phyloP scores from a whole-genome alignment of 805 yeast genomes.

The Candida xiaguanensis region DNA sequence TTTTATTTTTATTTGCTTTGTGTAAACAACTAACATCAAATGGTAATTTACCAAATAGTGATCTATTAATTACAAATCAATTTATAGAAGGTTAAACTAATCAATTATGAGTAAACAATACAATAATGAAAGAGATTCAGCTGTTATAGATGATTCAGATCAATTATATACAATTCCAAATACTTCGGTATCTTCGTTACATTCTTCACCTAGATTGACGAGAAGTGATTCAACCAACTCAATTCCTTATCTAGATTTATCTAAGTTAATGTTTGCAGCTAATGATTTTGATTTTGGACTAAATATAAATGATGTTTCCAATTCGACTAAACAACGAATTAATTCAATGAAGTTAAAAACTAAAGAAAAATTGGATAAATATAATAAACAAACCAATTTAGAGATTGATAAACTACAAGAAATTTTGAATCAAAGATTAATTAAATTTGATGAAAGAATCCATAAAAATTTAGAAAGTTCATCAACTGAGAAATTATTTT shows the following conservation, averaged over 20 bases:
- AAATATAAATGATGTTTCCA: conserved; percentile 33
- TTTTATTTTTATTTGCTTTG: background rate
- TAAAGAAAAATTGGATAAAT: conserved; percentile 25
- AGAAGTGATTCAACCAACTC: conserved; percentile 25
- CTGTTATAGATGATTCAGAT: conserved; percentile 1
- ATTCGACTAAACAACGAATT: conserved; percentile 28
- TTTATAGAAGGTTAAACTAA: background rate
- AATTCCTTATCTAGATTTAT: conserved; percentile 32
- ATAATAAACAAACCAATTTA: conserved; percentile 17
- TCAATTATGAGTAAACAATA: background rate
- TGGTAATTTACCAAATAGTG: background rate
- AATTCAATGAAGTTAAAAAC: conserved; percentile 34
- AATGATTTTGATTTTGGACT: conserved; percentile 44
- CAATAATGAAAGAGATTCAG: background rate
- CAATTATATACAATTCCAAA: background rate
- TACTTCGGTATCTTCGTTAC: conserved; percentile 2
- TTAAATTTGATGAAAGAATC: conserved; percentile 33
- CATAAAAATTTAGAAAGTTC: conserved; percentile 32
- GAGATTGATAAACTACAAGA: conserved; percentile 33
- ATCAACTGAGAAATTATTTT: conserved; percentile 68
- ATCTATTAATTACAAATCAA: background rate
- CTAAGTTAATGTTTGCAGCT: conserved; percentile 29
- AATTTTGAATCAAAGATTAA: conserved; percentile 25
- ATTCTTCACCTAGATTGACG: conserved; percentile 8
- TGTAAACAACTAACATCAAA: background rate